Conservation (phyloP, 2,329 filamentous ascomycete species). For the Pyrenophora graminea region DNA sequence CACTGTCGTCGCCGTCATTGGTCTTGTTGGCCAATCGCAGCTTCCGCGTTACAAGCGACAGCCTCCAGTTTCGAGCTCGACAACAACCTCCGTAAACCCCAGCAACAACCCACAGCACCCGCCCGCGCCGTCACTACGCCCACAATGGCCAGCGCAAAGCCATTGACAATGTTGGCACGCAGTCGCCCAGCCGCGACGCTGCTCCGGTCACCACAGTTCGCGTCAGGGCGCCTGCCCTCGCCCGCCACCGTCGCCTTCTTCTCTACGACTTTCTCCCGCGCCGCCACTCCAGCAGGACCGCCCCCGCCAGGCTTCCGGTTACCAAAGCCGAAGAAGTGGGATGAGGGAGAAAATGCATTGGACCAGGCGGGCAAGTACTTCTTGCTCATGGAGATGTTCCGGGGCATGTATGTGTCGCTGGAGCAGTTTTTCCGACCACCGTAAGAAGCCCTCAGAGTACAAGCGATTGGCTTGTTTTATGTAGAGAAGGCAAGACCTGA, state of each 20-base stretch:
- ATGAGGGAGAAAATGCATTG: conserved; percentile 76
- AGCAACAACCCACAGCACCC: conserved; percentile 23
- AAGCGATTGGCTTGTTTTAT: conserved; percentile 8
- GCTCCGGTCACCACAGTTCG: conserved; percentile 41
- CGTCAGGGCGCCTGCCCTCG: conserved; percentile 43
- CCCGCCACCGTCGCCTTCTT: conserved; percentile 61
- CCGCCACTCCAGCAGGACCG: conserved; percentile 72
- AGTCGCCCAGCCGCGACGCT: conserved; percentile 48
- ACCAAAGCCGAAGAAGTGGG: conserved; percentile 74
- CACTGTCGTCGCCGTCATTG: conserved; percentile 26
- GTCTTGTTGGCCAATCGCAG: conserved; percentile 38
- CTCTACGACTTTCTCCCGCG: conserved; percentile 65
- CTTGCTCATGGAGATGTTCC: conserved; percentile 90
- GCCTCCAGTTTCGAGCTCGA: conserved; percentile 30
- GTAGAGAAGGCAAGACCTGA: conserved; percentile 30
- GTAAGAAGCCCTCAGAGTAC: conserved; percentile 63
- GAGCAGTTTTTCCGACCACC: conserved; percentile 99
- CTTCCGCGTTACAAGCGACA: conserved; percentile 27
- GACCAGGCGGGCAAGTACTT: conserved; percentile 93
- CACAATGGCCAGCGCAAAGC: conserved; percentile 55
- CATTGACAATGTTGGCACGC: conserved; percentile 55
- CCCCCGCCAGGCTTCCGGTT: conserved; percentile 82
- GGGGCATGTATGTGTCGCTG: conserved; percentile 96
- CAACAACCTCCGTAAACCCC: conserved; percentile 26
- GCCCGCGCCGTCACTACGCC: conserved; percentile 35